Base-by-base conservation (phyloP, 2,329 filamentous ascomycete genomes). In the Aureobasidium sp. region DNA sequence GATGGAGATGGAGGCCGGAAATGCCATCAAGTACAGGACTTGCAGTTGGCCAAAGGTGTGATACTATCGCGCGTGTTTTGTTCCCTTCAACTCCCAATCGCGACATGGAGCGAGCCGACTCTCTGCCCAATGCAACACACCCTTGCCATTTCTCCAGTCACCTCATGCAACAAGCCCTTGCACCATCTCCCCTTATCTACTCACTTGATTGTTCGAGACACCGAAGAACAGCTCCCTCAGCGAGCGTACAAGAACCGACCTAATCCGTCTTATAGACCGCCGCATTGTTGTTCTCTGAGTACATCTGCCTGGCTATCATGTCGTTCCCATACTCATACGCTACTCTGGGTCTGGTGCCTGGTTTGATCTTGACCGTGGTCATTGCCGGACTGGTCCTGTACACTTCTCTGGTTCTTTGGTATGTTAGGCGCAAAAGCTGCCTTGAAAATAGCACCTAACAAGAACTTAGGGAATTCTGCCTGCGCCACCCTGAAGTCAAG, bases 261-360 rank as follows among this genome's bases (percentile, higher is more conserved):
- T 55, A 61, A 63, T 62, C 45, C 15, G 31, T 49, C 15, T 41
- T 45, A 36, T 69, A 88, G 88, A 96, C 92, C 59, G 91, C 92
- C 0, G 91, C 88, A 1, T 75, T 96, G 68, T 84, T 97, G 57
- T 96, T 97, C 76, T 94, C 90, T 56, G 92, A 97, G 79, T 97
- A 97, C 74, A 97, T 97, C 64, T 96, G 91, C 73, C 78, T 97
- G 75, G 84, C 84, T 25, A 96, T 96, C 72, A 96, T 97, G 91
- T 95, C 90, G 56, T 97, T 97, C 68, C 92, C 92, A 0, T 96
- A 89, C 82, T 96, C 91, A 0, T 97, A 97, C 75, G 90, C 90
- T 47, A 78, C 93, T 31, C 83, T 97, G 8, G 92, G 92, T 8
- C 82, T 97, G 17, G 90, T 96, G 0, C 91, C 92, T 0, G 91